A percentile compares a stretch with the other conserved stretches of the same genome.
These are phyloP conservation scores for Thozetella sp. DNA, from an alignment of 495 filamentous ascomycete species.

Conservation along the genomic window DNA sequence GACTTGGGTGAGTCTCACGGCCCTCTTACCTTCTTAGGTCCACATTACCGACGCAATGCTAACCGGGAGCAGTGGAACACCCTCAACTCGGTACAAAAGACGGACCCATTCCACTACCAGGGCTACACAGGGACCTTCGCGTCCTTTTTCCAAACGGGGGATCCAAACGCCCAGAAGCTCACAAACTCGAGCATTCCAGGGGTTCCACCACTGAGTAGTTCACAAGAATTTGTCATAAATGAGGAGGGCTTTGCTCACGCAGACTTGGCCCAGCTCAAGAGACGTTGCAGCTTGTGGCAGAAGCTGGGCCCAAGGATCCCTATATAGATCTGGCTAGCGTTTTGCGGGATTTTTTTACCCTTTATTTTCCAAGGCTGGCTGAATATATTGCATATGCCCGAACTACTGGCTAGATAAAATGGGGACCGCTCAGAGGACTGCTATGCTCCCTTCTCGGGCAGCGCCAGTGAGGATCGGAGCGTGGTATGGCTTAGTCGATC, in stretches of 20 bases:
- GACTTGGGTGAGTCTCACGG: slow-evolving; percentile 43
- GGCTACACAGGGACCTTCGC: slow-evolving; percentile 63
- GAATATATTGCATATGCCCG: no score
- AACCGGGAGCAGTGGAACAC: slow-evolving; percentile 65
- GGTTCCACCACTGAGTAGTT: slow-evolving; percentile 43
- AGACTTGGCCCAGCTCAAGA: slow-evolving; percentile 33
- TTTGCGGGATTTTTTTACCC: background rate
- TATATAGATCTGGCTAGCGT: slow-evolving; percentile 5
- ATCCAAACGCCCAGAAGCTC: slow-evolving; percentile 60
- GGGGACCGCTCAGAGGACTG: no score
- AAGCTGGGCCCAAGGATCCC: slow-evolving; percentile 23
- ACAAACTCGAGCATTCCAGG: slow-evolving; percentile 43
- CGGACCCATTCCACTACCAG: slow-evolving; percentile 53
- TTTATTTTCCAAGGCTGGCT: no score
- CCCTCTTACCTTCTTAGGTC: background rate
- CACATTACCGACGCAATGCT: no score
- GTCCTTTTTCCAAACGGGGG: slow-evolving; percentile 59
- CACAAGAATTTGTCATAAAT: slow-evolving; percentile 53
- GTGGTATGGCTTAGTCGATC: slow-evolving; percentile 65
- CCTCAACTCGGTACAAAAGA: slow-evolving; percentile 54
- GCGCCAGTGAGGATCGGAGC: no score
- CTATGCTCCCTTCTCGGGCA: background rate
- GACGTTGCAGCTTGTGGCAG: slow-evolving; percentile 57
- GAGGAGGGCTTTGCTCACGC: slow-evolving; percentile 42
- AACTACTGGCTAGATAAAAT: no score